Percentiles rank a stretch among this genome's conserved stretches.
phyloP scores from a whole-genome alignment of 495 filamentous ascomycete genomes.

The Articulospora tetracladia region DNA sequence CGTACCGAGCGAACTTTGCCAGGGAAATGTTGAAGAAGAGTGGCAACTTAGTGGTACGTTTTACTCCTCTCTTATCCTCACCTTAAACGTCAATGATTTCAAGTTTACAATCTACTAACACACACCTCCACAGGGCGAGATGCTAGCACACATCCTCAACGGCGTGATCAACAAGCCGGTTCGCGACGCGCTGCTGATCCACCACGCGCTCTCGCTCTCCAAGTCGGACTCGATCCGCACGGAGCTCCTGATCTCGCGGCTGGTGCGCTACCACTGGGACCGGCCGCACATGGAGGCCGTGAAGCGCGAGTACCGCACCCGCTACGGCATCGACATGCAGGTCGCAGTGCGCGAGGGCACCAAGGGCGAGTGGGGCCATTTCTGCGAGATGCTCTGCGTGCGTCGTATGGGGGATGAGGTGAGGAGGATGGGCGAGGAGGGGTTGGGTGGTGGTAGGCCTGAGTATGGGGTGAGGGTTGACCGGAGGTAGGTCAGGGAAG shows the following conservation, averaged over 20 bases:
- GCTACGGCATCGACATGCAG: conserved; percentile 68
- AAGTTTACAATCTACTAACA: conserved; percentile 3
- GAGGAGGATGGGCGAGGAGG: conserved; percentile 27
- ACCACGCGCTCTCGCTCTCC: conserved; percentile 74
- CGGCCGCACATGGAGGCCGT: conserved; percentile 66
- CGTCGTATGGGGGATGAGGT: conserved; percentile 50
- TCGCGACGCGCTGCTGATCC: conserved; percentile 89
- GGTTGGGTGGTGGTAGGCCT: conserved; percentile 11
- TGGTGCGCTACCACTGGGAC: conserved; percentile 86
- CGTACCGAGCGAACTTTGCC: conserved; percentile 74
- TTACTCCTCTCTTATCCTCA: neutral
- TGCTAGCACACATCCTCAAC: conserved; percentile 93
- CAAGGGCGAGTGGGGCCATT: conserved; percentile 46
- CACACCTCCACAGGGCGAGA: conserved; percentile 73
- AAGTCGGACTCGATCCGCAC: conserved; percentile 58
- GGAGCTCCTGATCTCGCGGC: conserved; percentile 77
- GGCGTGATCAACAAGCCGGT: conserved; percentile 93
- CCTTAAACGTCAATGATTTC: neutral
- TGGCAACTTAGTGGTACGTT: conserved; percentile 80
- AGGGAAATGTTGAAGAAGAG: conserved; percentile 84
- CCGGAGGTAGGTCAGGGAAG: neutral
- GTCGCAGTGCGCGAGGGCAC: conserved; percentile 52
- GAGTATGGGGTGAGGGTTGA: neutral
- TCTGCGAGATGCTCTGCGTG: conserved; percentile 49
- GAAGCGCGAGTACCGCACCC: conserved; percentile 64